Base-by-base conservation (phyloP, 768 basidiomycete species). In the Mycena polygramma region DNA sequence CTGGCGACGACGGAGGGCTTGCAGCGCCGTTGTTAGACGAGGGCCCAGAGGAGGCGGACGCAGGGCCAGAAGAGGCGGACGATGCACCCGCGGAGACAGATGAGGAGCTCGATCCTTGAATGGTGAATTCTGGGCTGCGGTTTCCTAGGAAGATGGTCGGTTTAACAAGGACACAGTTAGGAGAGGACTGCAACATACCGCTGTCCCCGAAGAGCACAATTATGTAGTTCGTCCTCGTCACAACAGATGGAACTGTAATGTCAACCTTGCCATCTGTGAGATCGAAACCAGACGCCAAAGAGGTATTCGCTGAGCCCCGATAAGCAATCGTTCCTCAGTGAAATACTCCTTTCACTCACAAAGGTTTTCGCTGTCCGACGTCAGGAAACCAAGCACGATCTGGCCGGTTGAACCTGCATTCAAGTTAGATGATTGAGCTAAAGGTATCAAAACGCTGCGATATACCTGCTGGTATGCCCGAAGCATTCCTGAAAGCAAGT, bases 211-310 rank as follows among this genome's bases (percentile, higher is more conserved):
- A 68, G 8, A 73, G 75, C 68, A 87, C 90, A 75, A 94, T 79
- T 63, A 90, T 85, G 72, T 92, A 94, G 77, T 89, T 81, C 48
- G 79, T 69, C 41, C 85, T 75, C 11, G 81, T 75, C 5, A 76
- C 51, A 7, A 90, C 85, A 9, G 78, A 22, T 0, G 92, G 92
- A 24, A 93, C 89, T 0, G 78, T 83, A 64, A 93, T 74, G 17
- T 82, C 39, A 11, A 87, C 86, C 20, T 78, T 73, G 24, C 91
- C 92, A 20, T 79, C 78, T 19, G 78, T 80, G 57, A 94, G 81
- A 41, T 85, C 83, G 79, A 94, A 88, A 30, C 82, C 79, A 22
- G 83, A 52, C 2, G 90, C 91, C 66, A 94, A 83, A 17, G 91
- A 91, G 41, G 85, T 53, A 17, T 15, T 20, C 0, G 83, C 92